These are phyloP conservation scores for Rhynchospora breviuscula DNA, from an alignment of 176 grass and related monocot species.

Conservation along the genomic window DNA sequence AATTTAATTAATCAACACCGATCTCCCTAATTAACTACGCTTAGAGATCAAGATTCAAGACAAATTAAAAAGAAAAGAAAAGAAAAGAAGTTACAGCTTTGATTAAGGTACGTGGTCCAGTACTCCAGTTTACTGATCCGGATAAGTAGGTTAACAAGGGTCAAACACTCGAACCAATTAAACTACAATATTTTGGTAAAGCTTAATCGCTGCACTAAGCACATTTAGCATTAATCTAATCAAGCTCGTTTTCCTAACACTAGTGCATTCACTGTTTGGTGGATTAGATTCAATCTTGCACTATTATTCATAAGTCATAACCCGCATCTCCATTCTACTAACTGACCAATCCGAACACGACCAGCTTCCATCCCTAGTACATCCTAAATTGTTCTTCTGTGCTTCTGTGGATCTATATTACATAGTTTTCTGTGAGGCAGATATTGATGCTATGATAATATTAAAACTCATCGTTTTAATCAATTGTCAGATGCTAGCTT, in stretches of 20 bases:
- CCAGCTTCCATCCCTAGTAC: constrained; percentile 2
- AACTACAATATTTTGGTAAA: background rate
- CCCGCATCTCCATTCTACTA: constrained; percentile 5
- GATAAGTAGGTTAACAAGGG: constrained; percentile 11
- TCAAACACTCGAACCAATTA: constrained; percentile 20
- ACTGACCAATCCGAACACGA: constrained; percentile 20
- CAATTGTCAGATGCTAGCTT: background rate
- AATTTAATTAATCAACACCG: background rate
- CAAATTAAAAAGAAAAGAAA: background rate
- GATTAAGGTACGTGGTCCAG: background rate
- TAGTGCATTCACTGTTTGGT: constrained; percentile 12
- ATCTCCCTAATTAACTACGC: background rate
- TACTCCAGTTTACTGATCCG: background rate
- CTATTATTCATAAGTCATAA: constrained; percentile 18
- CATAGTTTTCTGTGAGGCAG: background rate
- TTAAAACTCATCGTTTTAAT: background rate
- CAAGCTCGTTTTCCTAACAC: constrained; percentile 8
- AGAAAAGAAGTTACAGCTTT: background rate
- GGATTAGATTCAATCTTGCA: constrained; percentile 15
- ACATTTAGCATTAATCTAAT: constrained; percentile 1
- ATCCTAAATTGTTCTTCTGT: background rate
- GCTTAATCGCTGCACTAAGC: background rate
- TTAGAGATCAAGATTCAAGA: constrained; percentile 17
- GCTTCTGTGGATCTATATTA: background rate
- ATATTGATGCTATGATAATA: background rate